These are phyloP conservation scores for Isatis tinctoria DNA, from an alignment of 345 rosid species.

Conservation along the genomic window DNA sequence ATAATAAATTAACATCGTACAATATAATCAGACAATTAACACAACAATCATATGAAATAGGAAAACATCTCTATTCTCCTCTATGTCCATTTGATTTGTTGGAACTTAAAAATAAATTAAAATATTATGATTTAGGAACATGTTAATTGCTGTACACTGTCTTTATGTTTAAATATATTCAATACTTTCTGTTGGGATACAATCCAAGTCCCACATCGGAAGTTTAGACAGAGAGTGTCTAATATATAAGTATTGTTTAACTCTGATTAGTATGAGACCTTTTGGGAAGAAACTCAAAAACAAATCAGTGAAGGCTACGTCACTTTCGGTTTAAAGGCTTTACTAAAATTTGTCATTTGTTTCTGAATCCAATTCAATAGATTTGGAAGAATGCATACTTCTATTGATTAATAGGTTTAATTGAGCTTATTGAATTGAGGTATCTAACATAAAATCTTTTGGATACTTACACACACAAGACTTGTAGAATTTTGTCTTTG, in stretches of 20 bases:
- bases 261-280: no score
- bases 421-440: not conserved
- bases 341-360: not conserved
- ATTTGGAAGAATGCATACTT: not conserved
- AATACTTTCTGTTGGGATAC: no score
- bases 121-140: not conserved
- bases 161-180: not conserved
- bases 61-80: not conserved
- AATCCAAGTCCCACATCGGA: no score
- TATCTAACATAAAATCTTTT: not conserved
- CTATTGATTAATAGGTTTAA: not conserved
- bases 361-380: not conserved
- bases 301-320: no score
- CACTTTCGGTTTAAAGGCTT: not conserved
- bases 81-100: not conserved
- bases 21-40: not conserved
- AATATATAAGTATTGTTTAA: no score
- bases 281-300: no score
- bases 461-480: not conserved
- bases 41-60: not conserved
- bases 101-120: not conserved
- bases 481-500: not conserved
- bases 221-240: no score
- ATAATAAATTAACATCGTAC: not conserved
- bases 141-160: not conserved